phyloP scores from a whole-genome alignment of 1,284 basidiomycete species.

The Pholiota adiposa region DNA sequence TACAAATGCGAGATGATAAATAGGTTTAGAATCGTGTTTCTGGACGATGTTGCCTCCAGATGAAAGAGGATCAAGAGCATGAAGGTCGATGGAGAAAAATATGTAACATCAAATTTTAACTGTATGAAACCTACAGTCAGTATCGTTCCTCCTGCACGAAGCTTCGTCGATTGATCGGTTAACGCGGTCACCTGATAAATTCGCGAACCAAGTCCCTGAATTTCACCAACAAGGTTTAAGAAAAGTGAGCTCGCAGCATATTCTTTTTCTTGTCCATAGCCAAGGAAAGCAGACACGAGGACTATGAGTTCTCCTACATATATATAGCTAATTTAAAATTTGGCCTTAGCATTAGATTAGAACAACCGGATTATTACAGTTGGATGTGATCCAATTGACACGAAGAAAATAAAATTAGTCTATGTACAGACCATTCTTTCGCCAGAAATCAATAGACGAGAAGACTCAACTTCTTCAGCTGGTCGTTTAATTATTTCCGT shows the following conservation, averaged over 20 bases:
- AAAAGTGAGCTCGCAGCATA: too few species aligned
- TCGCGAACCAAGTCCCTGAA: too few species aligned
- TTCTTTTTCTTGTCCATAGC: too few species aligned
- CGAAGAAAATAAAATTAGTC: neutral
- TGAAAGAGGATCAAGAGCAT: neutral
- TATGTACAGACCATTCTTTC: too few species aligned
- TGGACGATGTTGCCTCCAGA: neutral
- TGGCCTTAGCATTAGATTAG: neutral
- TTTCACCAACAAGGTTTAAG: too few species aligned
- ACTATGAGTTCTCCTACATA: too few species aligned
- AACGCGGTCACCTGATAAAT: neutral
- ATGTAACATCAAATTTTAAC: neutral
- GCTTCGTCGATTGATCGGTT: neutral
- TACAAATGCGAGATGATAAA: neutral
- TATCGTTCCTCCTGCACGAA: neutral
- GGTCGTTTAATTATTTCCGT: constrained; percentile 14
- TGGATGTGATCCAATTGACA: neutral
- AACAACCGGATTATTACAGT: neutral
- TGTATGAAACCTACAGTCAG: neutral
- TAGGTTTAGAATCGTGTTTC: neutral
- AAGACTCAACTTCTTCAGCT: neutral
- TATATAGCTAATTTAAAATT: neutral
- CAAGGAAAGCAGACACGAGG: too few species aligned
- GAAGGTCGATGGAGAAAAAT: neutral
- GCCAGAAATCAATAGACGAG: neutral